phyloP scores from a whole-genome alignment of 2,329 filamentous ascomycete genomes.

The Botrytis fabae region DNA sequence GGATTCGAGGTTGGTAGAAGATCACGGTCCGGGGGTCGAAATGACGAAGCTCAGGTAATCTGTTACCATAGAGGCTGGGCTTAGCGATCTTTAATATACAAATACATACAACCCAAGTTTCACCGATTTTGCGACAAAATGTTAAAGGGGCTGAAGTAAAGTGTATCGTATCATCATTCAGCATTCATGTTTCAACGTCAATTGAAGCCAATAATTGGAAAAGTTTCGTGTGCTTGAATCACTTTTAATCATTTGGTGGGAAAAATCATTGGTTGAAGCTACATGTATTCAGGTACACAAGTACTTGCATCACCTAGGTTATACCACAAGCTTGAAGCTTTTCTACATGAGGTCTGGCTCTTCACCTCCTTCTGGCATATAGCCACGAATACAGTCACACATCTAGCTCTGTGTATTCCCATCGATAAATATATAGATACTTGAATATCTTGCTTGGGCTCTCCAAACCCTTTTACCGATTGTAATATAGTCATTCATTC shows the following conservation, averaged over 20 bases:
- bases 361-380: not conserved
- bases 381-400: conserved; percentile 11
- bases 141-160: conserved; percentile 15
- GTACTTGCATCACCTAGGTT: conserved; percentile 15
- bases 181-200: not conserved
- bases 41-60: conserved; percentile 29
- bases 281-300: conserved; percentile 20
- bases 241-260: not conserved
- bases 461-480: not conserved
- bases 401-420: conserved; percentile 1
- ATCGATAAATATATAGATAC: conserved; percentile 7
- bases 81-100: conserved; percentile 23
- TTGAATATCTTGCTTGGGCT: not conserved
- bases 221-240: not conserved
- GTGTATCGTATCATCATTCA: not conserved
- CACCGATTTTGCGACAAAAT: conserved; percentile 16
- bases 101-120: conserved; percentile 10
- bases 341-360: conserved; percentile 5
- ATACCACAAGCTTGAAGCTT: conserved; percentile 17
- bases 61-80: conserved; percentile 20
- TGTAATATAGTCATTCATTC: conserved; percentile 6
- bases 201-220: not conserved
- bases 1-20: conserved; percentile 20
- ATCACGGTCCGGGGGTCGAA: conserved; percentile 20
- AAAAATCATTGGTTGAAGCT: conserved; percentile 17